These are phyloP conservation scores for Excoecaria agallocha DNA, from an alignment of 345 rosid genomes.

Conservation along the genomic window DNA sequence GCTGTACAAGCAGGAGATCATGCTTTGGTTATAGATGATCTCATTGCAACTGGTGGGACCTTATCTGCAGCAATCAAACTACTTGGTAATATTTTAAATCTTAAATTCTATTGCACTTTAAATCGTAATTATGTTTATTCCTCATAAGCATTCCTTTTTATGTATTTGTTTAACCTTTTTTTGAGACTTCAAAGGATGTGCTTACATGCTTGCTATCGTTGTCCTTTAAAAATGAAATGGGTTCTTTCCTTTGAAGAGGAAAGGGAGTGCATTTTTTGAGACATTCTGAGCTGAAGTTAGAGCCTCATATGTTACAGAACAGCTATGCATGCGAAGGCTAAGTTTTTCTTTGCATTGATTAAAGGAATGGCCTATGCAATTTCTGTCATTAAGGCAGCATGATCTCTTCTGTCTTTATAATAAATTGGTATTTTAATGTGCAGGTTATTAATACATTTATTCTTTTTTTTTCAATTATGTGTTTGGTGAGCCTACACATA, in stretches of 20 bases:
- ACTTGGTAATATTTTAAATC: slow-evolving; percentile 52
- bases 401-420: neutral
- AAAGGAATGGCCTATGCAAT: neutral
- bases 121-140: neutral
- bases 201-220: neutral
- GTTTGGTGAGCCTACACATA: neutral
- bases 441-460: neutral
- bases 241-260: neutral
- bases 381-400: neutral
- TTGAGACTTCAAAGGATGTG: neutral
- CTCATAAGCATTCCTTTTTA: slow-evolving; percentile 5
- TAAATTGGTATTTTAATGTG: neutral
- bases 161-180: neutral
- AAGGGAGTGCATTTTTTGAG: neutral
- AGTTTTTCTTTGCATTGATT: neutral
- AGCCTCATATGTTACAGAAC: neutral
- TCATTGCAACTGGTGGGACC: slow-evolving; percentile 97
- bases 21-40: slow-evolving; percentile 85
- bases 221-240: neutral
- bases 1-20: slow-evolving; percentile 89
- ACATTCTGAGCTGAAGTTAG: neutral
- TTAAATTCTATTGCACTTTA: slow-evolving; percentile 7
- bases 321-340: neutral
- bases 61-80: slow-evolving; percentile 87
- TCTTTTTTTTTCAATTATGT: neutral